Percentiles rank a stretch among this genome's conserved stretches.
phyloP scores from a whole-genome alignment of 2,329 filamentous ascomycete species.

The Aspergillus latus region DNA sequence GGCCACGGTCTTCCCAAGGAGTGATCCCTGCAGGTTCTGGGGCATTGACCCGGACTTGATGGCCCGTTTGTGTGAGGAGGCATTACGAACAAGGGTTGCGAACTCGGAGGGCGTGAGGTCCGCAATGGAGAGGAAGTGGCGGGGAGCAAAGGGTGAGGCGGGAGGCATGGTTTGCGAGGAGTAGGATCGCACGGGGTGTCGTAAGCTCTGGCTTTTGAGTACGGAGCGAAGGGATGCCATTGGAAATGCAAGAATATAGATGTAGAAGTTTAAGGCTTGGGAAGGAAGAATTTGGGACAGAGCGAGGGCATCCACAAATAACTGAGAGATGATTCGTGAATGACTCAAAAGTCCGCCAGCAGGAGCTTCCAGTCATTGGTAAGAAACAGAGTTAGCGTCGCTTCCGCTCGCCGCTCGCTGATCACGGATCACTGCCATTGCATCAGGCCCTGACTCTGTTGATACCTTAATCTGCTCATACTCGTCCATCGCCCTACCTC shows the following conservation, averaged over 20 bases:
- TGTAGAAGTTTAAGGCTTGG: neutral
- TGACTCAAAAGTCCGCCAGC: neutral
- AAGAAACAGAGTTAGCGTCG: neutral
- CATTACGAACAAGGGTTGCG: constrained; percentile 78
- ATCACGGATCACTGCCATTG: neutral
- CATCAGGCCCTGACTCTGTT: neutral
- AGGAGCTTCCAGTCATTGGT: neutral
- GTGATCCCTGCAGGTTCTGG: constrained; percentile 57
- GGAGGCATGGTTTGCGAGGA: constrained; percentile 39
- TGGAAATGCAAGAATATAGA: neutral
- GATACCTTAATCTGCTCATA: neutral
- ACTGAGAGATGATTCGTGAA: neutral
- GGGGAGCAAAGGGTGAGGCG: constrained; percentile 63
- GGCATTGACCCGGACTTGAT: constrained; percentile 70
- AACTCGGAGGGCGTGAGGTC: constrained; percentile 82
- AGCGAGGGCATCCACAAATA: constrained; percentile 3
- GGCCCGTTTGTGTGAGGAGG: constrained; percentile 69
- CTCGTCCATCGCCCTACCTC: neutral
- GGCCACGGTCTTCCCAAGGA: constrained; percentile 79
- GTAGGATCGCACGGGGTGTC: constrained; percentile 30
- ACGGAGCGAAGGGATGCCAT: constrained; percentile 11
- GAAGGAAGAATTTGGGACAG: neutral
- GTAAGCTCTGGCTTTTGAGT: constrained; percentile 7
- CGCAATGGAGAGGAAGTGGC: constrained; percentile 88
- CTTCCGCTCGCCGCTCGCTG: neutral